phyloP scores from a whole-genome alignment of 2,329 filamentous ascomycete species.

The Davidsoniella eucalypti region DNA sequence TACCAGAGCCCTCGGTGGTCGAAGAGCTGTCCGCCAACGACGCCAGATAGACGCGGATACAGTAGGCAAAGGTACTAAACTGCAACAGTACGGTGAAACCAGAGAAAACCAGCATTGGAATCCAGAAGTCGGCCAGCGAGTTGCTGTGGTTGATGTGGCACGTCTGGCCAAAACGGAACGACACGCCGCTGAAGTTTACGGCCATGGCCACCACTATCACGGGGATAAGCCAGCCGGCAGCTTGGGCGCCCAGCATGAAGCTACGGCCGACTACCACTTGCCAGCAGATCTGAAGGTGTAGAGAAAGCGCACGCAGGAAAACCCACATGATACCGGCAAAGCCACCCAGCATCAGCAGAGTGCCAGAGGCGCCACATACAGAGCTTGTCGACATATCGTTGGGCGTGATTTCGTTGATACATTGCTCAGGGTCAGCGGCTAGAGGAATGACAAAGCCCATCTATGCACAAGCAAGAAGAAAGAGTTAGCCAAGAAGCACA shows the following conservation, averaged over 20 bases:
- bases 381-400: slow-evolving; percentile 74
- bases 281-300: slow-evolving; percentile 98
- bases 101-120: slow-evolving; percentile 66
- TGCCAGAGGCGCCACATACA: slow-evolving; percentile 75
- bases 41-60: slow-evolving; percentile 83
- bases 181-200: slow-evolving; percentile 75
- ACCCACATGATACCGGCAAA: slow-evolving; percentile 78
- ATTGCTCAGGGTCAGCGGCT: slow-evolving; percentile 61
- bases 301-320: slow-evolving; percentile 73
- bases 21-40: slow-evolving; percentile 59
- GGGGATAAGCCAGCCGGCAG: slow-evolving; percentile 71
- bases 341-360: slow-evolving; percentile 72
- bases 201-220: slow-evolving; percentile 58
- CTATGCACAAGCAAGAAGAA: slow-evolving; percentile 24
- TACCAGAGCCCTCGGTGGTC: slow-evolving; percentile 51
- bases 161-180: slow-evolving; percentile 77
- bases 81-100: slow-evolving; percentile 64
- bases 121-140: slow-evolving; percentile 76
- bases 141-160: slow-evolving; percentile 90
- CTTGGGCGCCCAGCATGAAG: slow-evolving; percentile 78
- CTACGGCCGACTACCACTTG: slow-evolving; percentile 72
- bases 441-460: slow-evolving; percentile 84
- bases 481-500: not conserved
- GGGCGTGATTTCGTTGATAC: slow-evolving; percentile 79
- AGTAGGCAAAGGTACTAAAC: slow-evolving; percentile 75